Percentiles rank a stretch among this genome's conserved stretches.
phyloP scores from a whole-genome alignment of 2,329 filamentous ascomycete species.

The Colletotrichum musae region DNA sequence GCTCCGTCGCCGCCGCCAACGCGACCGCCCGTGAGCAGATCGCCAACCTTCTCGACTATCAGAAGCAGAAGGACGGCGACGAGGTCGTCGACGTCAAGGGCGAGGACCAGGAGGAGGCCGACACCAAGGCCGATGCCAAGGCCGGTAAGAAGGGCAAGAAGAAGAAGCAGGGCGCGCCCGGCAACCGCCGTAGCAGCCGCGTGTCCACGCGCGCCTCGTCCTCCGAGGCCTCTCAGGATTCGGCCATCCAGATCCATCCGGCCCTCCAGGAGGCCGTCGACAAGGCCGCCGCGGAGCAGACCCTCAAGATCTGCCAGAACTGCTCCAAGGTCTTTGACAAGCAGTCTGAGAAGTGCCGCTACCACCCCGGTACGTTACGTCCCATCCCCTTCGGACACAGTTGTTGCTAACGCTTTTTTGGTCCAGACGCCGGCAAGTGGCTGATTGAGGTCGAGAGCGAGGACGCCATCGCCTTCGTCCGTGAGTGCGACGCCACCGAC shows the following conservation, averaged over 20 bases:
- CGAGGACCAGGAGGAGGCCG: too few relatives aligned
- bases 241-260: neutral
- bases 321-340: constrained; percentile 22
- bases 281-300: constrained; percentile 6
- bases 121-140: neutral
- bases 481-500: constrained; percentile 6
- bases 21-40: constrained; percentile 22
- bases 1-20: constrained; percentile 7
- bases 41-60: constrained; percentile 15
- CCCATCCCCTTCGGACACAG: neutral
- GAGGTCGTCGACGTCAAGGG: too few relatives aligned
- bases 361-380: constrained; percentile 13
- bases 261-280: neutral
- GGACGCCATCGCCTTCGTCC: constrained; percentile 7
- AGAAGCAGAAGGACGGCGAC: too few relatives aligned
- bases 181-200: constrained; percentile 17
- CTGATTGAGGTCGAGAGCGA: constrained; percentile 28
- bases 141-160: neutral
- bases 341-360: constrained; percentile 11
- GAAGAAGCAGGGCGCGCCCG: neutral
- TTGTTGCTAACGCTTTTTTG: constrained; percentile 2
- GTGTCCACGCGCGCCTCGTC: constrained; percentile 14
- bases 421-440: constrained; percentile 20
- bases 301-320: constrained; percentile 21
- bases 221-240: constrained; percentile 27